Conservation (phyloP, 768 basidiomycete genomes). For the Asterophora lycoperdoides region DNA sequence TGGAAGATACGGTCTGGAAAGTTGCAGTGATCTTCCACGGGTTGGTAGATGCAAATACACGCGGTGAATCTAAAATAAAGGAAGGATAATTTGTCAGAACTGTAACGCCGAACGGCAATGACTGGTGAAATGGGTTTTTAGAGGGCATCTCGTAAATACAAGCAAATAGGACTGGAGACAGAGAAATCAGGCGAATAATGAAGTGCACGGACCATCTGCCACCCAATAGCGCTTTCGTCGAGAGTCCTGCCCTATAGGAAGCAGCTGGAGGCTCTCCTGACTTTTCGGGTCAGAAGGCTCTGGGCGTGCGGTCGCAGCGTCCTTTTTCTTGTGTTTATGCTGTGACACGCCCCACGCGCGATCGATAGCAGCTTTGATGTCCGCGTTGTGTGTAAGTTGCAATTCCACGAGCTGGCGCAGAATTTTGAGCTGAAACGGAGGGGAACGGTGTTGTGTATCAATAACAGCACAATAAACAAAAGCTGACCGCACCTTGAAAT, state of each 20-base stretch:
- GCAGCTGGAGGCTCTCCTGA: constrained; percentile 57
- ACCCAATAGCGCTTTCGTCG: constrained; percentile 81
- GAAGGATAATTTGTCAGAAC: constrained; percentile 24
- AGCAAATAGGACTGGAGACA: constrained; percentile 52
- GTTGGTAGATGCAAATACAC: constrained; percentile 80
- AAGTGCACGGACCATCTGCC: constrained; percentile 78
- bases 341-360: constrained; percentile 83
- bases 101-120: constrained; percentile 28
- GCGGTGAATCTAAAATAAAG: constrained; percentile 66
- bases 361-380: constrained; percentile 72
- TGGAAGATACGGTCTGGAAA: constrained; percentile 67
- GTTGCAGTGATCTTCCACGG: constrained; percentile 86
- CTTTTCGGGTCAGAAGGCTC: constrained; percentile 61
- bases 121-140: constrained; percentile 37
- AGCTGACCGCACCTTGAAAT: constrained; percentile 59
- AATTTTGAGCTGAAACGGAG: constrained; percentile 60
- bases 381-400: constrained; percentile 65
- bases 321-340: constrained; percentile 81
- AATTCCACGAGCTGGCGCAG: constrained; percentile 83
- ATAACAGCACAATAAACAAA: constrained; percentile 9
- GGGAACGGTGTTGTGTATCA: constrained; percentile 15
- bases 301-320: constrained; percentile 50
- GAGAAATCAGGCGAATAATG: constrained; percentile 21
- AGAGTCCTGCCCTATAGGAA: constrained; percentile 75
- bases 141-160: constrained; percentile 61